Base-by-base conservation (phyloP, 768 basidiomycete genomes). In the Hemileccinum impolitum region DNA sequence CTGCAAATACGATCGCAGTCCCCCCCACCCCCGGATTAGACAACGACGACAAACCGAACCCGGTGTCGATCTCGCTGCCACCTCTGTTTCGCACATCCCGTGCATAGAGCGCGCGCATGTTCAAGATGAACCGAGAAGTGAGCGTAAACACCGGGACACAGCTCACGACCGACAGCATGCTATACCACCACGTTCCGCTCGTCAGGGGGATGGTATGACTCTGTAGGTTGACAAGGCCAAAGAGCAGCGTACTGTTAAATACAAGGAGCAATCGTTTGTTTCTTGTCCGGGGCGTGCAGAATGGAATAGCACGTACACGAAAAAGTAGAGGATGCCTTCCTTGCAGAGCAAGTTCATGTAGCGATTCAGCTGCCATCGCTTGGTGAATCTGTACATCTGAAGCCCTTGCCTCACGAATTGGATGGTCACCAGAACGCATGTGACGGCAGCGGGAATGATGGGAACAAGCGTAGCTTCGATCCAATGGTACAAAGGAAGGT, bases 71-170 rank as follows among this genome's bases (percentile, higher is more conserved):
- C 13, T 35, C 26, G 8, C 12, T 28, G 10, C 17, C 12, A 3
- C 7, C 18, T 10, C 12, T 8, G 8, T 9, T 18, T n/a, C 10
- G 10, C 2, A n/a, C 5, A 12, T 39, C 30, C 4, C 11, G 15
- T 6, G 19, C 45, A n/a, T 39, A 47, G 7, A 47, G 28, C 19
- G 18, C 15, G 11, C 45, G 45, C 38, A 47, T 4, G 38, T 18
- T 39, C 38, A 47, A 11, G 30, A 47, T 39, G 26, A 39, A 47
- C 10, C 45, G 28, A 12, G 45, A 38, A 1, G 19, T 17, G 30
- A 47, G 38, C 38, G 38, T 25, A 6, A 47, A 47, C 45, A 47
- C 15, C 4, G 45, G 45, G 18, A 32, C 45, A 13, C 45, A 47
- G 19, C 38, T 39, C 18, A 17, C 28, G 9, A 31, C 45, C 38